These are phyloP conservation scores for Orobanche coerulescens DNA, from an alignment of 257 asterid species.

Conservation along the genomic window DNA sequence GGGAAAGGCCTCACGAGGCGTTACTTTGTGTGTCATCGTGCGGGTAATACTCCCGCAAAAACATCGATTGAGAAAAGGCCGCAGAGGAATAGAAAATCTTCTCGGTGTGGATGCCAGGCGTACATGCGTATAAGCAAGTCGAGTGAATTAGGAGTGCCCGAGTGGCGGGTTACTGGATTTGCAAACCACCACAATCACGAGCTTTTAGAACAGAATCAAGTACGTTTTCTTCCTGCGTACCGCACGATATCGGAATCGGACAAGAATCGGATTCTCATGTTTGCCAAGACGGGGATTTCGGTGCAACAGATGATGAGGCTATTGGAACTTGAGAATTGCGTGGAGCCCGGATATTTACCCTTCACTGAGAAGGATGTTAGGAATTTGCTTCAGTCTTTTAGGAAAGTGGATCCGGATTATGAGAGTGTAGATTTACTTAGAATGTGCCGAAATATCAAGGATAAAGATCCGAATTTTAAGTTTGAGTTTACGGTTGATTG, in stretches of 20 bases:
- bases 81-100: constrained; percentile 87
- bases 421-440: constrained; percentile 77
- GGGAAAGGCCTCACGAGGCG: constrained; percentile 99
- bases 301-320: constrained; percentile 99
- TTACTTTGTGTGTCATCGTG: constrained; percentile 96
- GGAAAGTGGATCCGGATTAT: constrained; percentile 84
- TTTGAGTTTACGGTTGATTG: constrained; percentile 81
- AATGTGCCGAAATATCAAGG: constrained; percentile 92
- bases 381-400: constrained; percentile 81
- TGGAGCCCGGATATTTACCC: constrained; percentile 88
- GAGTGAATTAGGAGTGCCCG: constrained; percentile 62
- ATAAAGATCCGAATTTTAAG: constrained; percentile 75
- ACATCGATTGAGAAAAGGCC: constrained; percentile 56
- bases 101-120: constrained; percentile 97
- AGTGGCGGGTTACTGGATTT: constrained; percentile 93
- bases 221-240: constrained; percentile 95
- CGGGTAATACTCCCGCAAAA: constrained; percentile 89
- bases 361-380: constrained; percentile 97
- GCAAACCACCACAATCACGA: constrained; percentile 93
- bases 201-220: constrained; percentile 92
- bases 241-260: constrained; percentile 91
- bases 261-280: constrained; percentile 81
- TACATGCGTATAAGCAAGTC: constrained; percentile 94
- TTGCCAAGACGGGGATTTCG: constrained; percentile 92
- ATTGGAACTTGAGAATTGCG: constrained; percentile 82